Evolutionary conservation across 2,329 filamentous ascomycete species (phyloP).

Genomic region (Leptosphaerulina australis): DNA sequence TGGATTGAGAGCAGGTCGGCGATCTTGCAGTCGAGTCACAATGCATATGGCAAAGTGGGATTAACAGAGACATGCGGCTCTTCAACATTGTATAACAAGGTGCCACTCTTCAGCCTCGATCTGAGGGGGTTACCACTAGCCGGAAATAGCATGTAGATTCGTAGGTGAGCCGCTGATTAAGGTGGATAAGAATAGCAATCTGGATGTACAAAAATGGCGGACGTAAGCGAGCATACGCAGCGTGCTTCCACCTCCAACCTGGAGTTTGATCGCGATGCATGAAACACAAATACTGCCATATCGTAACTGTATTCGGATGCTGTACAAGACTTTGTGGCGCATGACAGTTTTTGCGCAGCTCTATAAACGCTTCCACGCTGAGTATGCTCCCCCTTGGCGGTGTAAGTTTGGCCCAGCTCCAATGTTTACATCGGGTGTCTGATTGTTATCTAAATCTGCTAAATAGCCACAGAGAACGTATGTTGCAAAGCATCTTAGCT

Average conservation of each 20-base stretch:
- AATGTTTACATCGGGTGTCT: no score
- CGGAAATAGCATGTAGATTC: constrained; percentile 21
- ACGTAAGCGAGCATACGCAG: constrained; percentile 23
- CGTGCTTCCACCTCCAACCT: neutral
- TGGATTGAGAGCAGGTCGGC: neutral
- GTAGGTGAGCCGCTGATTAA: constrained; percentile 38
- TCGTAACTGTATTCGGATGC: neutral
- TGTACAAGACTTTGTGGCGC: neutral
- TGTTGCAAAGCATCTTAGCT: neutral
- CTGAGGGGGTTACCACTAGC: constrained; percentile 20
- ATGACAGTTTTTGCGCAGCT: neutral
- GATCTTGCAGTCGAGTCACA: neutral
- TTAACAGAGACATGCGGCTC: constrained; percentile 18
- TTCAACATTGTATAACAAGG: constrained; percentile 26
- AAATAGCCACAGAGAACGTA: no score
- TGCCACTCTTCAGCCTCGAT: constrained; percentile 20
- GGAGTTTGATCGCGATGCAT: neutral
- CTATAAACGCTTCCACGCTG: no score
- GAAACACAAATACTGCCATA: neutral
- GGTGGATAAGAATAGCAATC: constrained; percentile 34
- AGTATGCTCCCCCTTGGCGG: no score
- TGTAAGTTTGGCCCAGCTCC: no score
- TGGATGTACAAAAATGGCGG: constrained; percentile 16
- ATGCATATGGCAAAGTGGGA: neutral
- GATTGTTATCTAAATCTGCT: no score